These are phyloP conservation scores for Daldinia childiae DNA, from an alignment of 495 filamentous ascomycete species.

Conservation along the genomic window DNA sequence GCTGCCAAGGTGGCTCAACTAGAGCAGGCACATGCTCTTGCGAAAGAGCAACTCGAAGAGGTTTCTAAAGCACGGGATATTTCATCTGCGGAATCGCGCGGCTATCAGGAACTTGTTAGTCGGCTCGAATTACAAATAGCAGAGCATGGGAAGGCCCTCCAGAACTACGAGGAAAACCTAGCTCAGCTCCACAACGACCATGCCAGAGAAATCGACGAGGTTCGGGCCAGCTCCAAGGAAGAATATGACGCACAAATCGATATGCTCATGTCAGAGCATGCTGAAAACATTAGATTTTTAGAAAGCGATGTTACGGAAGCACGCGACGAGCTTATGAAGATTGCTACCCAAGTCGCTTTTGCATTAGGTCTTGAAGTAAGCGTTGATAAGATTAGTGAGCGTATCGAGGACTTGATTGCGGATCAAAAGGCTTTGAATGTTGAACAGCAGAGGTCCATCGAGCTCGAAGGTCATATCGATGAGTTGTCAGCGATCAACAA, in stretches of 20 bases:
- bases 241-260: constrained; percentile 57
- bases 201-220: constrained; percentile 58
- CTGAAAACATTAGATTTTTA: constrained; percentile 66
- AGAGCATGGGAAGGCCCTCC: constrained; percentile 61
- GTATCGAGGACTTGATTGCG: constrained; percentile 61
- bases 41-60: constrained; percentile 66
- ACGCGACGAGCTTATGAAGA: constrained; percentile 71
- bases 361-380: constrained; percentile 63
- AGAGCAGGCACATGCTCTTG: constrained; percentile 69
- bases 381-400: constrained; percentile 63
- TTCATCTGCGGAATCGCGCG: constrained; percentile 55
- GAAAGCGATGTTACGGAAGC: constrained; percentile 76
- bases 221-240: constrained; percentile 51
- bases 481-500: constrained; percentile 64
- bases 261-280: constrained; percentile 63
- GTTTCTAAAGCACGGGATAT: constrained; percentile 58
- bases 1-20: constrained; percentile 69
- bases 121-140: constrained; percentile 67
- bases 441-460: constrained; percentile 65
- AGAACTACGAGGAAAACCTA: constrained; percentile 59
- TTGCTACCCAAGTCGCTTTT: constrained; percentile 65
- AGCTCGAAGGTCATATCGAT: constrained; percentile 58
- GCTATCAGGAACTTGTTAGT: constrained; percentile 62
- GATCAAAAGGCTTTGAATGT: constrained; percentile 59
- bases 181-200: constrained; percentile 56